Percentiles rank a stretch among this genome's conserved stretches.
phyloP scores from a whole-genome alignment of 768 basidiomycete genomes.

The Suillus placidus region DNA sequence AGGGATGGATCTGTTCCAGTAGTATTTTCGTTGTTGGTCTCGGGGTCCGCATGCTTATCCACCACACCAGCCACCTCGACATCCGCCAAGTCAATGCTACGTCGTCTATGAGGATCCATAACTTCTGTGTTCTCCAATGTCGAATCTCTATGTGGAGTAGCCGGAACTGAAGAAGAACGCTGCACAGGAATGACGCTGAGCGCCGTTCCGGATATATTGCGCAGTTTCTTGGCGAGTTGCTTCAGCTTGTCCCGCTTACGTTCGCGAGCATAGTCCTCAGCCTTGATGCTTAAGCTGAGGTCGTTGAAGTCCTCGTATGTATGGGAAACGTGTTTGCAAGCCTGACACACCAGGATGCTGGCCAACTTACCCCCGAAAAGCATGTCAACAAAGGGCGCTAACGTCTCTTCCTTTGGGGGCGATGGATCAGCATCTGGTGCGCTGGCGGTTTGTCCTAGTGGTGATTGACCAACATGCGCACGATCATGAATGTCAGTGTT shows the following conservation, averaged over 20 bases:
- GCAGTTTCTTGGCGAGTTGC: conserved; percentile 69
- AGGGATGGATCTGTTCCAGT: conserved; percentile 26
- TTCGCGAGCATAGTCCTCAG: conserved; percentile 73
- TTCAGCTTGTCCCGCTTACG: conserved; percentile 80
- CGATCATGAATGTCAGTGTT: conserved; percentile 4
- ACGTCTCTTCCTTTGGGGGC: conserved; percentile 46
- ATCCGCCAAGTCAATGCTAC: conserved; percentile 36
- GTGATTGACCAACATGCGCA: neutral
- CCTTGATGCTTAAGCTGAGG: conserved; percentile 86
- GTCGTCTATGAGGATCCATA: conserved; percentile 30
- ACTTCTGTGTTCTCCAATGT: conserved; percentile 34
- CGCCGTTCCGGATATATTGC: conserved; percentile 39
- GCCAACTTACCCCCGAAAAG: conserved; percentile 89
- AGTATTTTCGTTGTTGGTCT: neutral
- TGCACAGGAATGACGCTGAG: conserved; percentile 36
- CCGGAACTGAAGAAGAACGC: conserved; percentile 64
- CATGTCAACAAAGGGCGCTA: conserved; percentile 82
- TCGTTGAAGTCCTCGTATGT: conserved; percentile 95
- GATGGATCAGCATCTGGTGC: conserved; percentile 8
- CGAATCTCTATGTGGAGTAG: conserved; percentile 36
- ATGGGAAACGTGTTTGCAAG: conserved; percentile 91
- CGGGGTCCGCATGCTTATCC: neutral
- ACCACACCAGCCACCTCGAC: conserved; percentile 33
- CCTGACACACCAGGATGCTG: conserved; percentile 91
- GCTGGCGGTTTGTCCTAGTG: neutral